These are phyloP conservation scores for Dendrothele bispora DNA, from an alignment of 768 basidiomycete genomes.

Conservation along the genomic window DNA sequence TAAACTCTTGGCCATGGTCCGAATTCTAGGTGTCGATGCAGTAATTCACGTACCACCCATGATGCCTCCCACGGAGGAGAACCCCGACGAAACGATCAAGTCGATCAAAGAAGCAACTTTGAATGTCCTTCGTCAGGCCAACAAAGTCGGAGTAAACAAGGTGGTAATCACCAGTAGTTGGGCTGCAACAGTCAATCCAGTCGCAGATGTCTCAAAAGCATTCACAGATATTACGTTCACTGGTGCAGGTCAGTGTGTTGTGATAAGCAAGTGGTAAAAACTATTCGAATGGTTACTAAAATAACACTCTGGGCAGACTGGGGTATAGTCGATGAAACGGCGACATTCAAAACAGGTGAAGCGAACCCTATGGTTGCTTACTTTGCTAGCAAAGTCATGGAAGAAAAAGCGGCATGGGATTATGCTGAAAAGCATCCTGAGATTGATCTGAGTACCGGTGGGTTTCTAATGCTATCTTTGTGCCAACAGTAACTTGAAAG, in stretches of 20 bases:
- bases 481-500: too few species aligned
- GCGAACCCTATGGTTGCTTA: constrained; percentile 1
- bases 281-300: neutral
- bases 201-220: constrained; percentile 1
- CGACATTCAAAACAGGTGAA: neutral
- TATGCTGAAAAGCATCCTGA: constrained; percentile 22
- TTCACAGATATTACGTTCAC: constrained; percentile 1
- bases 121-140: constrained; percentile 22
- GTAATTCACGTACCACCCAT: constrained; percentile 35
- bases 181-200: constrained; percentile 5
- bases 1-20: constrained; percentile 30
- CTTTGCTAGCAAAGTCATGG: constrained; percentile 3
- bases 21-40: constrained; percentile 41
- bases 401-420: constrained; percentile 17
- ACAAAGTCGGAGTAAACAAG: constrained; percentile 17
- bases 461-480: constrained; percentile 3
- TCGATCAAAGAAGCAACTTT: constrained; percentile 19
- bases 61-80: constrained; percentile 7
- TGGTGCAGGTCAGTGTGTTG: neutral
- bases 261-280: neutral
- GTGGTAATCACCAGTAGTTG: constrained; percentile 19
- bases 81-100: constrained; percentile 7
- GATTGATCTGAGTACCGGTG: constrained; percentile 20
- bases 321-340: constrained; percentile 6
- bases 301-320: constrained; percentile 4